Evolutionary conservation across 2,329 filamentous ascomycete species (phyloP), one percentile per base, ranked within the genome.

Genomic region (Graphiopsis chlorocephala): DNA sequence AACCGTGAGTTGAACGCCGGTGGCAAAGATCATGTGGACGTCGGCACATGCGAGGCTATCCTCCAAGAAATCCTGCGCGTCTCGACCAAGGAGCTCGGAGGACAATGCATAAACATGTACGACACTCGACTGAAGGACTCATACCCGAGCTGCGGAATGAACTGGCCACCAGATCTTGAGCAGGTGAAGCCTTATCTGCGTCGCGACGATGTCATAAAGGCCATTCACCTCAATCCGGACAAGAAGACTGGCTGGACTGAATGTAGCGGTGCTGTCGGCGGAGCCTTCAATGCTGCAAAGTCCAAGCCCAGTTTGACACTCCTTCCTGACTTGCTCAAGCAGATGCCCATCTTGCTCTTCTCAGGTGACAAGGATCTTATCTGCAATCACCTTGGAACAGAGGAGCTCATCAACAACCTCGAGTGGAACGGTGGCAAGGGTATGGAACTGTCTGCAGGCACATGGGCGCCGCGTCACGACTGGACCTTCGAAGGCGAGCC

Each of bases 351-450:
- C 47, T 80, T 97, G 1, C 86, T 99, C 23, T 99, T 98, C 80
- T 97, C 93, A 2, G 95, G 95, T 61, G 91, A 93, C 66, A 88
- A 96, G 72, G 95, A 99, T 76, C 81, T 98, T 26, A 98, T 99
- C 71, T 99, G 95, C 85, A 99, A 99, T 77, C 93, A 99, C 75
- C 80, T 97, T 31, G 95, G 95, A 65, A 99, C 95, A 0, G 95
- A 99, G 76, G 86, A 90, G 29, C 78, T 99, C 70, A 97, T 99
- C 74, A 88, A 90, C 76, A 93, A 92, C 73, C 88, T 99, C 86
- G 81, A 89, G 70, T 99, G 93, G 92, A 95, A 93, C 71, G 93
- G 90, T 60, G 94, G 88, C 64, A 94, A 90, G 70, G 96, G 95
- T 4, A 97, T 99, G 73, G 93, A 98, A 77, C 81, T 90, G 2